These are phyloP conservation scores for Corynespora cassiicola DNA, from an alignment of 2,329 filamentous ascomycete genomes.

Conservation along the genomic window DNA sequence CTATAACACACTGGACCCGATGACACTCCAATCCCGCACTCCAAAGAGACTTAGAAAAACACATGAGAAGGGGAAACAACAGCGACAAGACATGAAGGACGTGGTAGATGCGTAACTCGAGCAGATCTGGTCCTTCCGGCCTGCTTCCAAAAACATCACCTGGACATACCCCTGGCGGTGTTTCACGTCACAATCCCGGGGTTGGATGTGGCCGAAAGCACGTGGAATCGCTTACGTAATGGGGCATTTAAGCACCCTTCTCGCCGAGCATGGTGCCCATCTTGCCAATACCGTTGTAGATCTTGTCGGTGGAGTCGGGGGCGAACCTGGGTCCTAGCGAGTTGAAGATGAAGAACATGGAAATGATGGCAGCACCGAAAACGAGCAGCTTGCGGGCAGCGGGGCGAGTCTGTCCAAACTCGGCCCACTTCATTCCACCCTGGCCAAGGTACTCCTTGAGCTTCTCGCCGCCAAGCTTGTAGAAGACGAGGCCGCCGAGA, in stretches of 20 bases:
- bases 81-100: neutral
- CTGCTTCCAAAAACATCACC: no score
- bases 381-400: conserved; percentile 79
- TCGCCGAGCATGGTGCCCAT: conserved; percentile 45
- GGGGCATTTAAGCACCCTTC: conserved; percentile 24
- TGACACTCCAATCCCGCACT: conserved; percentile 25
- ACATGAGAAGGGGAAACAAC: conserved; percentile 30
- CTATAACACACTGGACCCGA: conserved; percentile 21
- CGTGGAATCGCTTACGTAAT: conserved; percentile 38
- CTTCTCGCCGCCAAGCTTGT: conserved; percentile 84
- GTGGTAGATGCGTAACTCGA: neutral
- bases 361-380: conserved; percentile 67
- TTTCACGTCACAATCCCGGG: no score
- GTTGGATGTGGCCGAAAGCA: no score
- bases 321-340: conserved; percentile 49
- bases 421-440: conserved; percentile 79
- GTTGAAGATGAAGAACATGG: conserved; percentile 73
- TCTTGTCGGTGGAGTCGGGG: conserved; percentile 42
- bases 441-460: conserved; percentile 80
- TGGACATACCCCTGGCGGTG: no score
- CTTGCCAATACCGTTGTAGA: conserved; percentile 42
- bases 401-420: conserved; percentile 80
- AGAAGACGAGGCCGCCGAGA: conserved; percentile 79
- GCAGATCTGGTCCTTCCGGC: neutral
- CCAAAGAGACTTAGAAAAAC: conserved; percentile 34